Evolutionary conservation across 352 stramenopile genomes (phyloP), one percentile per base, ranked within the genome.

Genomic region (Pythium myriotylum): DNA sequence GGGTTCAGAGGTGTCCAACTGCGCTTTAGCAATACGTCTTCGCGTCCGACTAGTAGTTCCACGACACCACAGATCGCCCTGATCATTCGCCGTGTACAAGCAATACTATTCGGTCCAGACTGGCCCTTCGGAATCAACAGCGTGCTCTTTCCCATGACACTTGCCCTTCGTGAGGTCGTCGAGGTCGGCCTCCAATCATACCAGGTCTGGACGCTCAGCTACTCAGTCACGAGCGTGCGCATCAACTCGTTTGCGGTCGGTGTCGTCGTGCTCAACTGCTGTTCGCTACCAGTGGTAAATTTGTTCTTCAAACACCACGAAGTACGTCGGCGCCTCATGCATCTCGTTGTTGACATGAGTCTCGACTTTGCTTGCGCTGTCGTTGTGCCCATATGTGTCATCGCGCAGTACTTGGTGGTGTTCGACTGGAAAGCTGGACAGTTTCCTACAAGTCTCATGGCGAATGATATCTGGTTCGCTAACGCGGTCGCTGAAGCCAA

Each of bases 351-450:
- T 4, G 48, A 52, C 57, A 52, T 52, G 37, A 12, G 24, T 13
- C 37, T 65, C 16, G 48, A 65, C 27, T 51, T 65, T 20, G 37
- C 42, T 2, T 58, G 48, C 29, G 22, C 37, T 16, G 40, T 65
- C 23, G 37, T 57, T 17, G 23, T 65, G 13, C 57, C 57, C 4
- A 24, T 65, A 2, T 46, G 14, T 33, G 32, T 62, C 22, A 43
- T 55, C 19, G 7, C 48, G 3, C 55, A 45, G 2, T 62, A 62
- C 32, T 12, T 49, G 4, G 9, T 49, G 2, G 55, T 35, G 4
- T 62, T 55, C 20, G 46, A 62, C 27, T 48, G 17, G 32, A 6
- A 19, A 10, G 17, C 17, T 13, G n/a, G 19, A 5, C 9, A 29
- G 4, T 65, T 65, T 27, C 46, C 33, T 20, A 8, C 10, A 9